These are phyloP conservation scores for Thelonectria blattea DNA, from an alignment of 2,329 filamentous ascomycete species.

Conservation along the genomic window DNA sequence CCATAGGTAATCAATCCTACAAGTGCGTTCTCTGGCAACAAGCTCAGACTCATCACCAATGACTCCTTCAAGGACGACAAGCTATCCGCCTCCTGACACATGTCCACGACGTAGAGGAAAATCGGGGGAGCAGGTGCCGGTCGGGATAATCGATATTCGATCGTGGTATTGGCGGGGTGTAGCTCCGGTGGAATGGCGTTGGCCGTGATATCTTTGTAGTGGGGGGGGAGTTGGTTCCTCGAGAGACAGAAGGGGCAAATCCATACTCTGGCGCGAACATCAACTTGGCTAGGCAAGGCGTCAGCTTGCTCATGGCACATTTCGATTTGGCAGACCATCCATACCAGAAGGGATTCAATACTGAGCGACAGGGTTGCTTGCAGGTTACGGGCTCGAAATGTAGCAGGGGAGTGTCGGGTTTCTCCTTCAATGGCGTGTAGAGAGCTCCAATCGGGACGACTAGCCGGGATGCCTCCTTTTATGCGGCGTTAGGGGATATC, in stretches of 20 bases:
- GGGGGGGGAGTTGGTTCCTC: slow-evolving; percentile 79
- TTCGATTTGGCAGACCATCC: slow-evolving; percentile 35
- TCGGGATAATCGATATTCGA: slow-evolving; percentile 82
- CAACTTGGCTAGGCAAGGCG: slow-evolving; percentile 68
- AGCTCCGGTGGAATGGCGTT: slow-evolving; percentile 84
- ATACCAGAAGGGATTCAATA: slow-evolving; percentile 96
- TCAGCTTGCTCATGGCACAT: slow-evolving; percentile 31
- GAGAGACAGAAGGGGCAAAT: slow-evolving; percentile 89
- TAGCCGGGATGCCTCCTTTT: slow-evolving; percentile 86
- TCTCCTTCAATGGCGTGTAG: slow-evolving; percentile 96
- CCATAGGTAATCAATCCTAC: slow-evolving; percentile 88
- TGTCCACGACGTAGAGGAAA: slow-evolving; percentile 86
- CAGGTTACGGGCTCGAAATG: slow-evolving; percentile 97
- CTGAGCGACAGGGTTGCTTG: slow-evolving; percentile 93
- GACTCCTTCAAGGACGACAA: slow-evolving; percentile 84
- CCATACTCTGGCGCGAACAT: slow-evolving; percentile 83
- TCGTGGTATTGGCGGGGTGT: slow-evolving; percentile 83
- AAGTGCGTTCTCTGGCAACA: slow-evolving; percentile 80
- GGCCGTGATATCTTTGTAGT: slow-evolving; percentile 89
- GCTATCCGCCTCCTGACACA: slow-evolving; percentile 87
- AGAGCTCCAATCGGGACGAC: slow-evolving; percentile 96
- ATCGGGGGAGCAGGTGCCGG: slow-evolving; percentile 87
- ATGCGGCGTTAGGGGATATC: background rate
- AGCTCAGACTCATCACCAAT: slow-evolving; percentile 82
- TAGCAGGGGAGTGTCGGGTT: slow-evolving; percentile 84